These are phyloP conservation scores for Endoconidiophora laricicola DNA, from an alignment of 2,329 filamentous ascomycete species.

Conservation along the genomic window DNA sequence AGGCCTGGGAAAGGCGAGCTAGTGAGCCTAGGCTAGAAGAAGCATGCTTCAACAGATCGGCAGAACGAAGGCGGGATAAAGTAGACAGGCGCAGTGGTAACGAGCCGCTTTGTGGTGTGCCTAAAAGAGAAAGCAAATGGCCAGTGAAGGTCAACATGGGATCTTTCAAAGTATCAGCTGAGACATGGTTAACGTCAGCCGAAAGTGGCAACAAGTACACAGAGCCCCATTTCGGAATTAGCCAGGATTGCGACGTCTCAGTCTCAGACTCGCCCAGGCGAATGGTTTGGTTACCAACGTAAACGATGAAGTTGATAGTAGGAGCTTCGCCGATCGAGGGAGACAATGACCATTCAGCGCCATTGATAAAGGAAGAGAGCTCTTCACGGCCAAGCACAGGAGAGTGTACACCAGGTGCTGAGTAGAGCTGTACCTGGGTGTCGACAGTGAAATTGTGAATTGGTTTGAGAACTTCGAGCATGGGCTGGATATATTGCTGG, in stretches of 20 bases:
- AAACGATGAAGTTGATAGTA: slow-evolving; percentile 91
- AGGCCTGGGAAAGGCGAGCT: slow-evolving; percentile 64
- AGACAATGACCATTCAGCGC: slow-evolving; percentile 90
- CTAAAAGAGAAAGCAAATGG: slow-evolving; percentile 75
- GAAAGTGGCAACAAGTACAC: slow-evolving; percentile 40
- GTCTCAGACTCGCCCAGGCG: slow-evolving; percentile 23
- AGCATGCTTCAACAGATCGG: slow-evolving; percentile 71
- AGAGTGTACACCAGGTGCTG: slow-evolving; percentile 46
- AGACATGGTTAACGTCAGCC: slow-evolving; percentile 33
- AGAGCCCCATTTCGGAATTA: slow-evolving; percentile 88
- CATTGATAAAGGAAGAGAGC: slow-evolving; percentile 87
- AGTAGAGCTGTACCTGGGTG: slow-evolving; percentile 89
- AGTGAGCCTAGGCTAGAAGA: slow-evolving; percentile 90
- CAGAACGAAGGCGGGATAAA: slow-evolving; percentile 68
- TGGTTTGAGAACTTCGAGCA: slow-evolving; percentile 59
- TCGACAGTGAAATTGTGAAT: slow-evolving; percentile 95
- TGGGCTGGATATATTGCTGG: slow-evolving; percentile 61
- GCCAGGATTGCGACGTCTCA: slow-evolving; percentile 50
- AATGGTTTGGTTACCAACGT: slow-evolving; percentile 66
- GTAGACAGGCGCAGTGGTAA: slow-evolving; percentile 73
- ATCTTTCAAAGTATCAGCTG: slow-evolving; percentile 50
- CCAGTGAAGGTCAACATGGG: slow-evolving; percentile 81
- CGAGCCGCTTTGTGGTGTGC: slow-evolving; percentile 67
- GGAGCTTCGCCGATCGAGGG: slow-evolving; percentile 86
- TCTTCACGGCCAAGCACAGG: slow-evolving; percentile 65